Percentiles rank a stretch among this genome's conserved stretches.
Conservation (phyloP, 2,329 filamentous ascomycete genomes). For the Teratosphaeria gauchensis region DNA sequence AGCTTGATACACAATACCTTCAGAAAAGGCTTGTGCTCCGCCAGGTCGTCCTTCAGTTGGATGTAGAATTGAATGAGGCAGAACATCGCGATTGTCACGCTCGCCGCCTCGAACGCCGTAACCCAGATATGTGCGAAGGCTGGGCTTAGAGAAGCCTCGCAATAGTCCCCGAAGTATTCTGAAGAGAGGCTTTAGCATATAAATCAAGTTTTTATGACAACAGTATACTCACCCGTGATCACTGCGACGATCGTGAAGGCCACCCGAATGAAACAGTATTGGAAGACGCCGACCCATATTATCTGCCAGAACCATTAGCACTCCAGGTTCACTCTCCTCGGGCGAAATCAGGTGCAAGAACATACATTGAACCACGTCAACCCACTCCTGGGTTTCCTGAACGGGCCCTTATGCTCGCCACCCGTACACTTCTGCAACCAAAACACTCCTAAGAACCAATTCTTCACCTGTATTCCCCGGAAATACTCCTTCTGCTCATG, state of each 20-base stretch:
- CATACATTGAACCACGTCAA: conserved; percentile 78
- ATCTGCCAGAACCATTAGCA: conserved; percentile 38
- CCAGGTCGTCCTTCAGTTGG: conserved; percentile 60
- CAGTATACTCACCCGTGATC: conserved; percentile 34
- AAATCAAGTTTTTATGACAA: too few relatives aligned
- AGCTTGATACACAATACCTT: conserved; percentile 83
- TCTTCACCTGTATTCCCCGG: conserved; percentile 51
- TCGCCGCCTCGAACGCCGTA: conserved; percentile 57
- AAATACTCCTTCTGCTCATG: conserved; percentile 79
- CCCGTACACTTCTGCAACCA: conserved; percentile 64
- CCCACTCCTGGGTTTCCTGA: conserved; percentile 68
- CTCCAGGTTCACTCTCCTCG: not conserved
- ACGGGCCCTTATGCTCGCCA: conserved; percentile 53
- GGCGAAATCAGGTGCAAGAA: not conserved
- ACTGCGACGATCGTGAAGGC: conserved; percentile 72
- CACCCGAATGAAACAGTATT: conserved; percentile 75
- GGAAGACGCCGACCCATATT: conserved; percentile 72
- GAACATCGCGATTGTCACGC: conserved; percentile 79
- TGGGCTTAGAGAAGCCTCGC: conserved; percentile 67
- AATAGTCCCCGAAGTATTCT: conserved; percentile 60
- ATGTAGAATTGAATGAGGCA: conserved; percentile 80
- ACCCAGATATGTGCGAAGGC: conserved; percentile 81
- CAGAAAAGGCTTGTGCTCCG: conserved; percentile 60
- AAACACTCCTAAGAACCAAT: conserved; percentile 66
- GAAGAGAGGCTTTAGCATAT: too few relatives aligned